These are phyloP conservation scores for Yamadazyma akitaensis DNA, from an alignment of 805 yeast genomes.

Conservation along the genomic window DNA sequence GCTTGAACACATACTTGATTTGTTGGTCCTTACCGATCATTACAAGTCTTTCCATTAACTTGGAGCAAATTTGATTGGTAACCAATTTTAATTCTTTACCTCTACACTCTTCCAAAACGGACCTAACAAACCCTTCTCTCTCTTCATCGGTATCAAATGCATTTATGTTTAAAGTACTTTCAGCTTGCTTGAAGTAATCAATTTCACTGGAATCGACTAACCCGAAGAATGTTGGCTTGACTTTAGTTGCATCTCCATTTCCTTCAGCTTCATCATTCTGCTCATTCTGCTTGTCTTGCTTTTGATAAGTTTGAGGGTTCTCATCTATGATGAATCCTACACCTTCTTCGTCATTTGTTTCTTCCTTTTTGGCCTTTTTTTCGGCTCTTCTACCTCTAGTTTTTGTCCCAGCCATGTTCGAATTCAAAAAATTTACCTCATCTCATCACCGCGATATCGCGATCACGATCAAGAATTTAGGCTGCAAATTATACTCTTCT, in stretches of 20 bases:
- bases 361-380: conserved; percentile 23
- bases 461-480: neutral
- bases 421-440: conserved; percentile 7
- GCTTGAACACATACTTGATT: conserved; percentile 59
- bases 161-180: conserved; percentile 75
- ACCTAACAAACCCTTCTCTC: conserved; percentile 62
- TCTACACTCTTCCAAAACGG: conserved; percentile 78
- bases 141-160: conserved; percentile 77
- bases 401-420: conserved; percentile 16
- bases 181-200: conserved; percentile 92
- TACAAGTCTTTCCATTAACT: conserved; percentile 84
- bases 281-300: neutral
- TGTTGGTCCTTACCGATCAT: conserved; percentile 62
- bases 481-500: neutral
- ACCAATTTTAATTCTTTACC: conserved; percentile 91
- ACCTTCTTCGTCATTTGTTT: conserved; percentile 5
- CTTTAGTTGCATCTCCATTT: conserved; percentile 3
- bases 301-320: conserved; percentile 6
- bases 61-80: conserved; percentile 93
- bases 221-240: conserved; percentile 61
- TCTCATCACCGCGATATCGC: conserved; percentile 10
- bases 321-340: conserved; percentile 15
- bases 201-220: conserved; percentile 78
- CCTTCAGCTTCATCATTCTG: neutral
- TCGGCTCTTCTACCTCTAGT: conserved; percentile 44